Evolutionary conservation across 768 basidiomycete genomes (phyloP).

Genomic region (Lactifluus piperatus): DNA sequence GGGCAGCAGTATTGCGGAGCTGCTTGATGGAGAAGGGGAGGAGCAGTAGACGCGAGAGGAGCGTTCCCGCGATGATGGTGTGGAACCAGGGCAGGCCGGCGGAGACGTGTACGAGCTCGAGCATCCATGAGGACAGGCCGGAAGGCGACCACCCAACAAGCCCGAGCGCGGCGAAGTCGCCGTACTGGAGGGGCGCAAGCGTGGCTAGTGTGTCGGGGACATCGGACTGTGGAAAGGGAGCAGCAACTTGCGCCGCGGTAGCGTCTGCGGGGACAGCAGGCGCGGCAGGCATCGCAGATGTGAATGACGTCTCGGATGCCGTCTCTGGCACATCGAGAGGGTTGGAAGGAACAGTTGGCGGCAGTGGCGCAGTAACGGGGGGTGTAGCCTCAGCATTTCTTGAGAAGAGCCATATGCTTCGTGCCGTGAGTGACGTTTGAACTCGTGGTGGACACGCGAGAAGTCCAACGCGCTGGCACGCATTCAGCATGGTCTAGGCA

Average conservation of each 20-base stretch:
- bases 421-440: neutral
- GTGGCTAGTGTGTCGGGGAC: conserved; percentile 6
- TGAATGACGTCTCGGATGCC: neutral
- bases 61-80: conserved; percentile 60
- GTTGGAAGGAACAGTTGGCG: neutral
- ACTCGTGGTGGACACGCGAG: neutral
- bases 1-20: conserved; percentile 47
- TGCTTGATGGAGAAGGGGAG: conserved; percentile 53
- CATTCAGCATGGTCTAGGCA: neutral
- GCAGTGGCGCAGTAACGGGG: neutral
- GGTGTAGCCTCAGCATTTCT: neutral
- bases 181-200: conserved; percentile 51
- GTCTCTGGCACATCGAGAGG: neutral
- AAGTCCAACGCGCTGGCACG: conserved; percentile 3
- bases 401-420: conserved; percentile 14
- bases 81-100: conserved; percentile 77
- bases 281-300: neutral
- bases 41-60: conserved; percentile 51
- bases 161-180: conserved; percentile 64
- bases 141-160: conserved; percentile 56
- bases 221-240: neutral
- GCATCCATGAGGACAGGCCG: conserved; percentile 50
- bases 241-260: neutral
- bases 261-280: neutral
- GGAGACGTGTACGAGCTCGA: conserved; percentile 61